Evolutionary conservation across 2,329 filamentous ascomycete genomes (phyloP), one percentile per base, ranked within the genome.

Genomic region (Xylaria sp.): DNA sequence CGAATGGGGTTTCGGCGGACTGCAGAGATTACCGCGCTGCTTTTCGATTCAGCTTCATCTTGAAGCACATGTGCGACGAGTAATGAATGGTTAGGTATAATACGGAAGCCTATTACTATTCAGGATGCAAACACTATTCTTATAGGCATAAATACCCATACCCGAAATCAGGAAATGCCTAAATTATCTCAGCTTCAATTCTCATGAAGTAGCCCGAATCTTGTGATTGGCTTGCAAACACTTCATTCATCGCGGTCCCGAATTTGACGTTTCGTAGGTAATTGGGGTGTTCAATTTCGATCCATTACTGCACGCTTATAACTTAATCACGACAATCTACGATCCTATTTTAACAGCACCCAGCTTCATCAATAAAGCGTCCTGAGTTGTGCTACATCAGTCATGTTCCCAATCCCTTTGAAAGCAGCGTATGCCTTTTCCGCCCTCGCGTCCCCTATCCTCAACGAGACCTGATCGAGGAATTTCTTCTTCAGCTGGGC

Each of bases 401-500:
- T 75, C 44, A 79, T 71, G 63, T 79, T 77, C 5, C 73, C 72
- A 48, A 79, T 76, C 10, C 73, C 75, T 60, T 76, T 77, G 54
- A 82, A 78, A 37, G 72, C 73, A 16, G 75, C 65, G 67, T 79
- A 81, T 4, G 80, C 80, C 27, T 72, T 78, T 35, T 78, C 74
- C 0, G 80, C 79, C 40, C 75, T 75, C 1, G 77, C 71, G 3
- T 76, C 61, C 0, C 83, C 84, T n/a, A 86, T 72, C 23, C 84
- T 79, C 2, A 77, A 72, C 5, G 75, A 69, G 40, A 81, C 82
- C 69, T 87, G 84, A 69, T 85, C 83, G 25, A 83, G 66, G 60
- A 87, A 87, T 73, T 87, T 88, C 58, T 78, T 80, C 65, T 80
- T 78, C 40, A 87, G 71, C 66, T 84, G 80, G 1, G 83, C 80